A percentile compares a stretch with the other conserved stretches of the same genome.
These are phyloP conservation scores for Lonicera japonica DNA, from an alignment of 129 eudicot species.

Conservation along the genomic window DNA sequence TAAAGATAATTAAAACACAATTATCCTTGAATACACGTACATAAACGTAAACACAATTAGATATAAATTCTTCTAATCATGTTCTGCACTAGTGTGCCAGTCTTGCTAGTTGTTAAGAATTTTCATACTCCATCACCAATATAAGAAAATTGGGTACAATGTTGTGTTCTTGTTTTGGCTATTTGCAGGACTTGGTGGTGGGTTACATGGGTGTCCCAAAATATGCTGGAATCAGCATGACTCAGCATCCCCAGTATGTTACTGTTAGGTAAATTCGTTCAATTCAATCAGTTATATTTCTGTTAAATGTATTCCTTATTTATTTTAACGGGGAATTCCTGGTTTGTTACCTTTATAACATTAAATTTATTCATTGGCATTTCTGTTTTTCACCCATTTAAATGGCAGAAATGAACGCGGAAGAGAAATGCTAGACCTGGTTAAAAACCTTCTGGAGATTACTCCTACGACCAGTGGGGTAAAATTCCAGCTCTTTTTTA, in stretches of 20 bases:
- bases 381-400: conserved; percentile 1
- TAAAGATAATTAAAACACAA: too few species aligned
- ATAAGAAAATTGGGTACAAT: neutral
- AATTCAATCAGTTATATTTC: neutral
- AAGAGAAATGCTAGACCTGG: conserved; percentile 85
- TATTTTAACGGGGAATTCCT: neutral
- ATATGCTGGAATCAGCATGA: conserved; percentile 87
- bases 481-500: conserved; percentile 11
- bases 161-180: neutral
- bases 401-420: conserved; percentile 87
- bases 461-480: conserved; percentile 81
- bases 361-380: neutral
- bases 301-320: neutral
- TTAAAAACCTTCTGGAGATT: conserved; percentile 68
- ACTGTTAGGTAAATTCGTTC: conserved; percentile 67
- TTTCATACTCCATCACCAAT: neutral
- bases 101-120: neutral
- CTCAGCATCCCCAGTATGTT: conserved; percentile 95
- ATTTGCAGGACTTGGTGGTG: conserved; percentile 82
- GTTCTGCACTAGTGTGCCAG: too few species aligned
- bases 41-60: too few species aligned
- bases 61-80: too few species aligned
- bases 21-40: too few species aligned
- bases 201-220: conserved; percentile 99
- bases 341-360: neutral